These are phyloP conservation scores for Nakazawaea ambrosiae DNA, from an alignment of 805 yeast genomes.

Conservation along the genomic window DNA sequence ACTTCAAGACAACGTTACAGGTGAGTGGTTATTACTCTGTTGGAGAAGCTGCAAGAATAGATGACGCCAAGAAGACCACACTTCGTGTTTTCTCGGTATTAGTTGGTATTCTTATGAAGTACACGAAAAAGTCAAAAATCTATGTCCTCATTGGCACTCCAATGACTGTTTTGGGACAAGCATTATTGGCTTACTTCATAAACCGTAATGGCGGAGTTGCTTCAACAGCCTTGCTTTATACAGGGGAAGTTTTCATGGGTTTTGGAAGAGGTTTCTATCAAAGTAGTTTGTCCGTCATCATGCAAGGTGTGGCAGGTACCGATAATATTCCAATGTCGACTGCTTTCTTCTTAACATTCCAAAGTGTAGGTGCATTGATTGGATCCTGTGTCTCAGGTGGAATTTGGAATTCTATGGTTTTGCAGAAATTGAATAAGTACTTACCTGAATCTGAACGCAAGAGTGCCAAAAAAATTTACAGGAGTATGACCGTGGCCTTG, in stretches of 20 bases:
- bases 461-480: constrained; percentile 20
- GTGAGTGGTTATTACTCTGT: constrained; percentile 22
- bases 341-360: constrained; percentile 22
- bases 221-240: constrained; percentile 14
- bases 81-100: constrained; percentile 20
- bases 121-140: constrained; percentile 21
- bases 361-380: constrained; percentile 21
- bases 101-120: constrained; percentile 22
- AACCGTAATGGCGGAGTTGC: constrained; percentile 13
- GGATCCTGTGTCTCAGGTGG: constrained; percentile 23
- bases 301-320: constrained; percentile 23
- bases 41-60: constrained; percentile 24
- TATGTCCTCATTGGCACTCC: constrained; percentile 19
- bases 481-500: constrained; percentile 18
- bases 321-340: constrained; percentile 25
- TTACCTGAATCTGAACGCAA: constrained; percentile 16
- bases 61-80: constrained; percentile 22
- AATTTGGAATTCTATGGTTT: constrained; percentile 21
- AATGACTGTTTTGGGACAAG: constrained; percentile 19
- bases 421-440: constrained; percentile 5
- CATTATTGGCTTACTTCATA: constrained; percentile 19
- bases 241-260: constrained; percentile 21
- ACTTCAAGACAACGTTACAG: constrained; percentile 21
- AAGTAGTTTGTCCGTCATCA: constrained; percentile 19
- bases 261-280: constrained; percentile 21